Base-by-base conservation (phyloP, 108 stramenopile genomes). In the Parietichytrium sp. region DNA sequence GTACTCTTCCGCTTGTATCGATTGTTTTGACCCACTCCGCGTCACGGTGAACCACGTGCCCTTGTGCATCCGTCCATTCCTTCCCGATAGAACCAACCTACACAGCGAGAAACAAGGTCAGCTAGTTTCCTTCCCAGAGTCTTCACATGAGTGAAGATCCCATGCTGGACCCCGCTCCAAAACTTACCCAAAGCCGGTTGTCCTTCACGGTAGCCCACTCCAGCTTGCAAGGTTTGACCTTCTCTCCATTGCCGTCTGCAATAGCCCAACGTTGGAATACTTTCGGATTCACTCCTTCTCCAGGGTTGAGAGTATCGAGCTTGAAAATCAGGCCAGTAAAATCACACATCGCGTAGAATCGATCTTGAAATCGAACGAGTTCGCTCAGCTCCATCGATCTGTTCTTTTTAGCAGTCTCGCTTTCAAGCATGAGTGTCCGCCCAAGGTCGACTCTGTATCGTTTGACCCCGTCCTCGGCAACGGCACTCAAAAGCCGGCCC, bases 261-360 rank as follows among this genome's bases (percentile, higher is more conserved):
- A 82, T 15, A 12, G 82, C 82, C 29, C 38, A 80, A 0, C 82
- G 82, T 51, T 82, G 82, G 7, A 82, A 42, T 12, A 82, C 49
- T 25, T 72, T 31, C 6, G 61, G 61, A 42, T 72, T 33, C 33
- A 33, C 8, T 27, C 61, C 61, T 3, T 42, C 47, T 3, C 30
- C 13, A 4, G 49, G 79, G 4, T 51, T 36, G 61, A 72, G 38
- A 3, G 61, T 72, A 20, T 72, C 61, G 16, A 82, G 25, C 27
- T 82, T 82, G 80, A 81, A 82, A n/a, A 82, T 80, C 25, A 82
- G 55, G 18, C 82, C 82, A 8, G 82, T 82, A 3, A 25, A n/a
- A 31, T 82, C 82, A 3, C 82, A 82, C 54, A 82, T 33, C 36
- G 78, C 82, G 33, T 77, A 29, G 4, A 82, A 16, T 1, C 29